Conservation (phyloP, 2,329 filamentous ascomycete species). For the Cordyceps pruinosa region DNA sequence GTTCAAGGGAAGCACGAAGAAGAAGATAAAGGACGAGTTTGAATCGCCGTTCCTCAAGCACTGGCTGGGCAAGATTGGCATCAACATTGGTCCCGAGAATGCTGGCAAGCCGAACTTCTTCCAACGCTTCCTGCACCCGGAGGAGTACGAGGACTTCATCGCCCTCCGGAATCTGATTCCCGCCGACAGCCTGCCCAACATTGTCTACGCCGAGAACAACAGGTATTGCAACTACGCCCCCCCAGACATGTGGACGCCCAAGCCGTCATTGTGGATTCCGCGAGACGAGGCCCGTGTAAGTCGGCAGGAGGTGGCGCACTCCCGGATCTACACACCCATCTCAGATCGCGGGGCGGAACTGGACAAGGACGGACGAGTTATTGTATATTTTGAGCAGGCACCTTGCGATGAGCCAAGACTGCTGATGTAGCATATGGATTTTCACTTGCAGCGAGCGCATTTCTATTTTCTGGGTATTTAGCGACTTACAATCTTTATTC, state of each 20-base stretch:
- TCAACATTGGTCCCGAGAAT: conserved; percentile 22
- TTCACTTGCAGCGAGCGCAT: neutral
- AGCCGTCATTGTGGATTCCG: conserved; percentile 78
- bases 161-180: conserved; percentile 65
- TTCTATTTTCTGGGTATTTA: neutral
- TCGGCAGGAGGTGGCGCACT: conserved; percentile 69
- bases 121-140: conserved; percentile 67
- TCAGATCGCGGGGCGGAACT: conserved; percentile 49
- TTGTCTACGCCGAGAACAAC: conserved; percentile 51
- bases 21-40: conserved; percentile 24
- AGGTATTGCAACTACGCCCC: conserved; percentile 64
- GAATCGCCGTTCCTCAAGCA: conserved; percentile 23
- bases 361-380: conserved; percentile 28
- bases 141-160: conserved; percentile 67
- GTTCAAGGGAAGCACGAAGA: conserved; percentile 31
- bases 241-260: conserved; percentile 49
- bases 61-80: conserved; percentile 21
- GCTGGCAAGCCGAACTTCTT: conserved; percentile 43
- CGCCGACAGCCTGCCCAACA: conserved; percentile 34
- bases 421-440: conserved; percentile 35
- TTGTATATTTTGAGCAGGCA: conserved; percentile 32
- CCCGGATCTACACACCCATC: conserved; percentile 64
- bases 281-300: conserved; percentile 67
- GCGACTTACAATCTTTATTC: neutral
- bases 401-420: conserved; percentile 29